Base-by-base conservation (phyloP, 345 rosid species). In the Excoecaria cochinchinensis region DNA sequence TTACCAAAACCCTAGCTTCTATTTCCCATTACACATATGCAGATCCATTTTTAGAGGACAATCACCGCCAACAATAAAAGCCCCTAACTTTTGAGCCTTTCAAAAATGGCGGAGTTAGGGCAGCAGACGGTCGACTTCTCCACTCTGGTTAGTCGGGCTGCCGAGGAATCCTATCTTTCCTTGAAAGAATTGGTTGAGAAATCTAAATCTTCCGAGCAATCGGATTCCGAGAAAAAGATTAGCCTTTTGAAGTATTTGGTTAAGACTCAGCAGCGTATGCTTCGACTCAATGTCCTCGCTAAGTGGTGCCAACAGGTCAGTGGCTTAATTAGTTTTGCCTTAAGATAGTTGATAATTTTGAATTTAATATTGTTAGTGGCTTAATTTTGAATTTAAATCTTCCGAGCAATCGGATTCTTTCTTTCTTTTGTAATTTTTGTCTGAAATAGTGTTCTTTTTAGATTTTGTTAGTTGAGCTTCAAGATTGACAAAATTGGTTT, bases 241-340 rank as follows among this genome's bases (percentile, higher is more conserved):
- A 74, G 83, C 63, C 88, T 96, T 69, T 87, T 96, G 69, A 93
- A 92, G 90, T 96, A 82, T 81, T 68, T 93, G 47, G 88, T 84
- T 67, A 87, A 86, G 84, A 93, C 95, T 62, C 97, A 90, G 82
- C 99, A 96, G 78, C 97, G 99, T 57, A 87, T 93, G 95, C 97
- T 96, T 25, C 77, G 97, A 3, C 98, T 96, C 75, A 89, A 89
- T 85, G 97, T 93, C 40, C 92, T 93, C 17, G 90, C 98, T 48
- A 92, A 96, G 82, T 96, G 99, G 99, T 96, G 98, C 81, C 92
- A 91, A 82, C 99, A 96, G 98, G 99, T 93, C 40, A 73, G 79
- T 69, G 44, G 36, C 14, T 22, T 52, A 14, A 58, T 72, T 69
- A 59, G 8, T 11, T 57, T 42, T 56, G 4, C 31, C 3, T 14